Evolutionary conservation across 805 yeast genomes (phyloP), one percentile per base, ranked within the genome.

Genomic region (Ogataea degrootiae): DNA sequence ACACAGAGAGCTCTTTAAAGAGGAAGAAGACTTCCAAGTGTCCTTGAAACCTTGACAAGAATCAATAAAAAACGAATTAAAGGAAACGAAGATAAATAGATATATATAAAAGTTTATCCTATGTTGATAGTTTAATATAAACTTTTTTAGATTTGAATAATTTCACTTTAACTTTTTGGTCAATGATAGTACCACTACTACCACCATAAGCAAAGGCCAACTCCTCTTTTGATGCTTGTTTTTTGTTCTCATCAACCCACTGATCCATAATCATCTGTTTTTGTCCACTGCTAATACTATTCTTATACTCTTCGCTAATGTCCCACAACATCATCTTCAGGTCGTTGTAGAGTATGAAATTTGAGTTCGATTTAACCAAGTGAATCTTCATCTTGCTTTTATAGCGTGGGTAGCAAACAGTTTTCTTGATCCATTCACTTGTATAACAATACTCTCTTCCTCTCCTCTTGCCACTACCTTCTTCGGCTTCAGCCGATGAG

Each of bases 361-460:
- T 51, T 12, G 44, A 49, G 34, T 43, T 36, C 1, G 54, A 23
- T 39, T 34, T 40, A 2, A 68, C 19, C 14, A 70, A 39, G 47
- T 69, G 74, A 6, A 73, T 56, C 51, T 71, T 71, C 76, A 73
- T 73, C 31, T 68, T 70, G 41, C 73, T 62, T 47, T 73, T 73
- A 50, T 73, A 73, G 26, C 77, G 58, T 41, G 77, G 77, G 46
- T 63, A 69, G 37, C 76, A 72, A 38, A 73, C 62, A 40, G 63
- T 57, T 37, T 61, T 59, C 49, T 73, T 73, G 16, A 72, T 54
- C 71, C 71, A 68, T 43, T 64, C 71, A 26, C 66, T 50, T 2
- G 59, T 54, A 40, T 58, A 60, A 15, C 46, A 46, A 5, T 35
- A 41, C 7, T 48, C 54, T 16, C n/a, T 42, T 6, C 17, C 22